phyloP scores from a whole-genome alignment of 176 grass and related monocot genomes.

The Bonia amplexicaulis region DNA sequence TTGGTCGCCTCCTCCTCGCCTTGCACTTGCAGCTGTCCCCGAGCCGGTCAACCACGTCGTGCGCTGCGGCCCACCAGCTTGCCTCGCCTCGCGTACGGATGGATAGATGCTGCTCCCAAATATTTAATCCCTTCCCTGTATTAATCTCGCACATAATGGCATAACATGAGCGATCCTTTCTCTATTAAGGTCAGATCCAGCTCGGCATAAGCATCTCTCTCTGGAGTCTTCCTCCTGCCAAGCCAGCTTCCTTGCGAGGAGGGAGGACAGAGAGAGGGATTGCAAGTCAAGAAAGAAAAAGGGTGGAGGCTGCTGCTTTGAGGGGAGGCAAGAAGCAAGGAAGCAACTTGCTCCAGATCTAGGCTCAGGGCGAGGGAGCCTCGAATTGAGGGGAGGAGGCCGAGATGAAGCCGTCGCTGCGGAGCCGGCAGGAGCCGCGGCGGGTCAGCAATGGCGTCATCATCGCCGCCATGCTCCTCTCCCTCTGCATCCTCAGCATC shows the following conservation, averaged over 20 bases:
- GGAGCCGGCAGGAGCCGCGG: constrained; percentile 58
- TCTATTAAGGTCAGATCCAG: constrained; percentile 14
- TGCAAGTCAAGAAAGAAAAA: neutral
- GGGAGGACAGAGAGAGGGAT: too few species aligned
- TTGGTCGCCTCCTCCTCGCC: neutral
- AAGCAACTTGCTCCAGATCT: constrained; percentile 24
- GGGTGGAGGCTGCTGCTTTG: neutral
- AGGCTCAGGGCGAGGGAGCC: neutral
- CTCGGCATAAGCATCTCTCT: neutral
- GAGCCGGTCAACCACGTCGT: constrained; percentile 3
- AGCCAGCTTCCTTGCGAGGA: neutral
- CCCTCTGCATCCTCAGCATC: constrained; percentile 64
- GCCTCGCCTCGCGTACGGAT: neutral
- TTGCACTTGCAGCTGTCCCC: neutral
- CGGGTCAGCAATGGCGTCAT: constrained; percentile 60
- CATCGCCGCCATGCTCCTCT: constrained; percentile 68
- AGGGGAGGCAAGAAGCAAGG: neutral
- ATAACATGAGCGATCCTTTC: neutral
- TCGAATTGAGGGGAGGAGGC: neutral
- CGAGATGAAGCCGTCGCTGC: constrained; percentile 58
- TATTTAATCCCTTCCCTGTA: neutral
- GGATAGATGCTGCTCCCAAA: neutral
- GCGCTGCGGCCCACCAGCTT: neutral
- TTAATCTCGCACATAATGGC: neutral
- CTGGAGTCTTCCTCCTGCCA: constrained; percentile 22